A percentile compares a stretch with the other conserved stretches of the same genome.
These are phyloP conservation scores for Ceratocystis cubensis DNA, from an alignment of 2,329 filamentous ascomycete species.

Conservation along the genomic window DNA sequence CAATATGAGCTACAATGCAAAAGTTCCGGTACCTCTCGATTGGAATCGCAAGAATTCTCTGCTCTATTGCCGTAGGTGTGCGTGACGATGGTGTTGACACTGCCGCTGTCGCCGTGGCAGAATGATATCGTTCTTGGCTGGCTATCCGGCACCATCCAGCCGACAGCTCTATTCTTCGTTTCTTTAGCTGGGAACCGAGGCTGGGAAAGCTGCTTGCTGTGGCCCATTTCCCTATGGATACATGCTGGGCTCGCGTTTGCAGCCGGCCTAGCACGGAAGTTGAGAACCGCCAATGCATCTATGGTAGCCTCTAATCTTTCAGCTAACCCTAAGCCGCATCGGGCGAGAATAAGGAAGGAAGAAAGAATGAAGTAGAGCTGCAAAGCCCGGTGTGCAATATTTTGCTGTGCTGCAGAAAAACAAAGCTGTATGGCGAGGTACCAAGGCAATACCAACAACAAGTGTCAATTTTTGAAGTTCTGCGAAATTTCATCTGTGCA, in stretches of 20 bases:
- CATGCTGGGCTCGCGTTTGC: slow-evolving; percentile 5
- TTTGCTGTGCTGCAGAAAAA: not conserved
- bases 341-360: not conserved
- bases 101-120: slow-evolving; percentile 14
- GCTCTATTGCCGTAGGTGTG: slow-evolving; percentile 30
- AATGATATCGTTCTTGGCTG: slow-evolving; percentile 5
- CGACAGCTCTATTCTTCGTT: not conserved
- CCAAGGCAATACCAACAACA: no score
- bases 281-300: slow-evolving; percentile 20
- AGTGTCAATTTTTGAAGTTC: not conserved
- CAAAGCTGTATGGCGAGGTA: not conserved
- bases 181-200: not conserved
- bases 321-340: slow-evolving; percentile 13
- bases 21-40: slow-evolving; percentile 83
- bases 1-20: slow-evolving; percentile 96
- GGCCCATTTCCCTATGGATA: not conserved
- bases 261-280: slow-evolving; percentile 19
- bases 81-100: slow-evolving; percentile 18
- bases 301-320: slow-evolving; percentile 10
- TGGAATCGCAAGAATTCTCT: slow-evolving; percentile 59
- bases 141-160: slow-evolving; percentile 12
- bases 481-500: slow-evolving; percentile 10
- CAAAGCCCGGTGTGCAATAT: not conserved
- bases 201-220: not conserved
- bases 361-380: not conserved